These are phyloP conservation scores for Chloris gayana DNA, from an alignment of 176 grass and related monocot species.

Conservation along the genomic window DNA sequence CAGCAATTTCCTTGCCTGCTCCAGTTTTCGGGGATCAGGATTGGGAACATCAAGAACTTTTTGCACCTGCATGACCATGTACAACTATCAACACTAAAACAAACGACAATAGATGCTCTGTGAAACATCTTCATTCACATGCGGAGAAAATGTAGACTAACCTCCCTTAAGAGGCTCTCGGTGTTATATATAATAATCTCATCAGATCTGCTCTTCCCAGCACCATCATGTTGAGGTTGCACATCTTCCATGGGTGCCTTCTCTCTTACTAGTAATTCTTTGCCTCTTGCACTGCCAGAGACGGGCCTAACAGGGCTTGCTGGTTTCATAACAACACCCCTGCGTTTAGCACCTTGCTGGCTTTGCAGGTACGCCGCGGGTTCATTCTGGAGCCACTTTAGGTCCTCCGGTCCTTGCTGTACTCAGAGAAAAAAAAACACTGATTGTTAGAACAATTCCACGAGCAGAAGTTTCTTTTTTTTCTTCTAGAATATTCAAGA, in stretches of 20 bases:
- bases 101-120: background rate
- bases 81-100: too few relatives aligned
- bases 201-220: constrained; percentile 59
- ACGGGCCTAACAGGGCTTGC: constrained; percentile 40
- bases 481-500: too few relatives aligned
- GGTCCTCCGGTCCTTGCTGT: constrained; percentile 84
- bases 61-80: constrained; percentile 61
- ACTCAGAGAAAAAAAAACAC: background rate
- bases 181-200: constrained; percentile 90
- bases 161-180: constrained; percentile 52
- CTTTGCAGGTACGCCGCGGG: constrained; percentile 44
- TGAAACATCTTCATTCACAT: background rate
- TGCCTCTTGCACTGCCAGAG: constrained; percentile 49
- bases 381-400: constrained; percentile 72
- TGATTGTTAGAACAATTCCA: background rate
- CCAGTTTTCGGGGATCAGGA: constrained; percentile 80
- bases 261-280: constrained; percentile 59
- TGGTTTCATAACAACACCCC: constrained; percentile 60
- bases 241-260: constrained; percentile 57
- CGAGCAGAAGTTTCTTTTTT: background rate
- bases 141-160: background rate
- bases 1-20: constrained; percentile 87
- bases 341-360: constrained; percentile 44
- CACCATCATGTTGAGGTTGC: constrained; percentile 63
- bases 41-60: constrained; percentile 67